Percentiles rank a stretch among this genome's conserved stretches.
phyloP scores from a whole-genome alignment of 768 basidiomycete genomes.

The Suillus spraguei region DNA sequence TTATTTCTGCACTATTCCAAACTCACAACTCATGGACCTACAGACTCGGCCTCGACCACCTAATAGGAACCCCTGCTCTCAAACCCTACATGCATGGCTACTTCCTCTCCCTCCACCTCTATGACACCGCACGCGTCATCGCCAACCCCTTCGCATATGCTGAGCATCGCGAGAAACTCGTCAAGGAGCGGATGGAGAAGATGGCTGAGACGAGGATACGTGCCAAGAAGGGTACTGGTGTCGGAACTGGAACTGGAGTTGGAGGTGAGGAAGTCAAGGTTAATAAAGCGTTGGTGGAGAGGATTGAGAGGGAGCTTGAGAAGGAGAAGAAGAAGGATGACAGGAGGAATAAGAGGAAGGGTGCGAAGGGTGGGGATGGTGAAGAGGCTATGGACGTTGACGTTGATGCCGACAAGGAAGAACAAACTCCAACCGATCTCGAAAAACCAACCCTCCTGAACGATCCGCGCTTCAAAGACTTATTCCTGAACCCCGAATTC shows the following conservation, averaged over 20 bases:
- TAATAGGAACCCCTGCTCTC: slow-evolving; percentile 91
- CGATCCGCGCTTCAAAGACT: slow-evolving; percentile 87
- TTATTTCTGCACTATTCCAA: background rate
- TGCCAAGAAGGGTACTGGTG: slow-evolving; percentile 56
- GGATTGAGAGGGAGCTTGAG: slow-evolving; percentile 69
- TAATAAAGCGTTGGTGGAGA: slow-evolving; percentile 87
- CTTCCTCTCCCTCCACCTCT: slow-evolving; percentile 94
- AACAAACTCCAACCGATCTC: slow-evolving; percentile 14
- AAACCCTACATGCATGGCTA: slow-evolving; percentile 99
- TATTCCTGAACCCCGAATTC: slow-evolving; percentile 92
- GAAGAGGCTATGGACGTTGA: slow-evolving; percentile 34
- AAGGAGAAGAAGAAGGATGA: slow-evolving; percentile 57
- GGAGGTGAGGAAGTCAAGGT: slow-evolving; percentile 62
- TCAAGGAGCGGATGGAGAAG: slow-evolving; percentile 90
- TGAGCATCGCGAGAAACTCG: slow-evolving; percentile 88
- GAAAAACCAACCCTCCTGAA: slow-evolving; percentile 58
- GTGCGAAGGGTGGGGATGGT: slow-evolving; percentile 29
- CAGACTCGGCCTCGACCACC: slow-evolving; percentile 93
- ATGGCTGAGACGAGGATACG: slow-evolving; percentile 93
- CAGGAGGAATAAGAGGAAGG: slow-evolving; percentile 49
- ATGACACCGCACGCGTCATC: slow-evolving; percentile 93
- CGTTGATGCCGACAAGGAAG: slow-evolving; percentile 21
- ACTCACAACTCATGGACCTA: slow-evolving; percentile 3
- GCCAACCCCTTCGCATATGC: slow-evolving; percentile 96
- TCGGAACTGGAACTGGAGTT: slow-evolving; percentile 38